These are phyloP conservation scores for Tuber calosporum DNA, from an alignment of 495 filamentous ascomycete genomes.

Conservation along the genomic window DNA sequence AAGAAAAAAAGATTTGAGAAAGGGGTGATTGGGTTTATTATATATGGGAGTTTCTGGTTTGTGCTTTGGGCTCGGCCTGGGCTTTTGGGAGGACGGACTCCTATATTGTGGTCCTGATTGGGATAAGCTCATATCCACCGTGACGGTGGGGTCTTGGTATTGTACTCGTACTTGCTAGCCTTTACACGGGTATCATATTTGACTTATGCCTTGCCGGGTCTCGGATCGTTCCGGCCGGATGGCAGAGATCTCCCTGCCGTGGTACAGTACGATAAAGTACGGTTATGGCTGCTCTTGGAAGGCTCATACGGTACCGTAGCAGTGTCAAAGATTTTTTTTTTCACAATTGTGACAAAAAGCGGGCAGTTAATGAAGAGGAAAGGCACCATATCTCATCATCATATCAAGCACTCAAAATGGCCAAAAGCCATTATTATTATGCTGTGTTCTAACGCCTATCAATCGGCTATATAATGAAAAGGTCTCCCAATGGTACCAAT, in stretches of 20 bases:
- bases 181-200: not conserved
- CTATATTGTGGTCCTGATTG: not conserved
- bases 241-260: not conserved
- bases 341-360: not conserved
- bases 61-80: not conserved
- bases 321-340: not conserved
- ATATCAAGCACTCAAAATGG: too few species aligned
- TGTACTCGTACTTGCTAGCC: not conserved
- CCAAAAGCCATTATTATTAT: too few species aligned
- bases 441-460: not conserved
- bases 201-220: not conserved
- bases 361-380: not conserved
- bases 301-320: too few species aligned
- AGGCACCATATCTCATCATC: too few species aligned
- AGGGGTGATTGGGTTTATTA: not conserved
- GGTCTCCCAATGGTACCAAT: not conserved
- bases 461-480: not conserved
- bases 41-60: not conserved
- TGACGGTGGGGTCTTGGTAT: not conserved
- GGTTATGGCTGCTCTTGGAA: not conserved
- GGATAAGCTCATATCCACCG: not conserved
- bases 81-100: not conserved
- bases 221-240: not conserved
- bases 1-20: not conserved
- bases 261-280: too few species aligned